A percentile compares a stretch with the other conserved stretches of the same genome.
phyloP scores from a whole-genome alignment of 2,329 filamentous ascomycete species.

The Neurospora crassa region DNA sequence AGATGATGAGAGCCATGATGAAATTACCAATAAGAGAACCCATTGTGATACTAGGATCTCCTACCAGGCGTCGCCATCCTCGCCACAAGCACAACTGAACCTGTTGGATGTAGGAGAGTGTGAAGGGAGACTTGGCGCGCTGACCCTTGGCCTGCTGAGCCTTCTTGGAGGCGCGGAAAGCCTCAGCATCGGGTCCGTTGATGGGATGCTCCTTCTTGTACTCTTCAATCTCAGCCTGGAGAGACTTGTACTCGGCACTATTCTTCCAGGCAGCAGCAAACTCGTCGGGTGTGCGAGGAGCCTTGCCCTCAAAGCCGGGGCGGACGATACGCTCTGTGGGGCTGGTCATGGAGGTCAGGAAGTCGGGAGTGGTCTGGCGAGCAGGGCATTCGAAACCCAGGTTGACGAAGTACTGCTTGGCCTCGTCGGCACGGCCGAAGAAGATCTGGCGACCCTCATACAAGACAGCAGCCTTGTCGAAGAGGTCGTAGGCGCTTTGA shows the following conservation, averaged over 20 bases:
- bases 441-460: constrained; percentile 55
- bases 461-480: constrained; percentile 49
- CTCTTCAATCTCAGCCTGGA: constrained; percentile 45
- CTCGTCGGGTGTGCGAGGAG: constrained; percentile 51
- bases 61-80: constrained; percentile 66
- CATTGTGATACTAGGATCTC: constrained; percentile 67
- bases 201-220: constrained; percentile 46
- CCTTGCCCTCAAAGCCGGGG: constrained; percentile 44
- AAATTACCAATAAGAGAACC: constrained; percentile 63
- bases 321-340: constrained; percentile 46
- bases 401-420: constrained; percentile 55
- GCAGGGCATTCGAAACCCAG: constrained; percentile 59
- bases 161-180: constrained; percentile 44
- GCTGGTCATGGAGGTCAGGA: constrained; percentile 61
- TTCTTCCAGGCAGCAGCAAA: constrained; percentile 50
- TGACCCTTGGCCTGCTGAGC: constrained; percentile 47
- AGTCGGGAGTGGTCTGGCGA: constrained; percentile 61
- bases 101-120: constrained; percentile 68
- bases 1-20: constrained; percentile 66
- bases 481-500: constrained; percentile 53
- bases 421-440: constrained; percentile 50
- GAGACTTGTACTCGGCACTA: constrained; percentile 38
- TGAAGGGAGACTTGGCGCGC: constrained; percentile 69
- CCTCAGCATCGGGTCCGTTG: constrained; percentile 44
- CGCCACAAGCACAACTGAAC: constrained; percentile 70